phyloP scores from a whole-genome alignment of 192 early-diverging fungal species.

The Coemansia sp. region DNA sequence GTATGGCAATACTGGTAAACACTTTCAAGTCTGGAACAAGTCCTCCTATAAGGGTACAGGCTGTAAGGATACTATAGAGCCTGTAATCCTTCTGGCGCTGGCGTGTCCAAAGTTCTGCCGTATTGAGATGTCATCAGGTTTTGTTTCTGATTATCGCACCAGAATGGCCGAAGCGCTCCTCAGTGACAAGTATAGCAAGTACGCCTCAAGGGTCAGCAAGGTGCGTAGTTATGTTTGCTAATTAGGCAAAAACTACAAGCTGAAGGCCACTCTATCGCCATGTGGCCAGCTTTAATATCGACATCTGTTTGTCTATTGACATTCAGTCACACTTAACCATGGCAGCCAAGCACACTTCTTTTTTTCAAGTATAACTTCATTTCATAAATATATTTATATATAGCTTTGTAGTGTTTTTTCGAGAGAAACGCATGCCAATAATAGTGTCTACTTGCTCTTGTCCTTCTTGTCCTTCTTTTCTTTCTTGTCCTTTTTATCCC shows the following conservation, averaged over 20 bases:
- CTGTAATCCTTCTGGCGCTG: not conserved
- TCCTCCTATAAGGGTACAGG: not conserved
- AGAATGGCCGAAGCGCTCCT: not conserved
- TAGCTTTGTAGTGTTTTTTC: too few species aligned
- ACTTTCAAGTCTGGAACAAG: not conserved
- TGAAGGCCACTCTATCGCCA: not conserved
- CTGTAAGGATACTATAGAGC: not conserved
- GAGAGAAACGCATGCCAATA: too few species aligned
- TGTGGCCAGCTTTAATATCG: not conserved
- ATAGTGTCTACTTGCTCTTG: conserved; percentile 9
- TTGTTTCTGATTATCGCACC: not conserved
- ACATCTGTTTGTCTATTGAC: not conserved
- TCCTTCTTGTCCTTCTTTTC: conserved; percentile 25
- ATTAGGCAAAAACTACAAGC: not conserved
- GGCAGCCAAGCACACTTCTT: not conserved
- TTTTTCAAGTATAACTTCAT: not conserved
- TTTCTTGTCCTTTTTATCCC: conserved; percentile 56
- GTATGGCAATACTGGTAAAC: not conserved
- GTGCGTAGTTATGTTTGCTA: not conserved
- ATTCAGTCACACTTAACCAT: not conserved
- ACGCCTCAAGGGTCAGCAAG: not conserved
- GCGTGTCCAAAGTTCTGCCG: not conserved
- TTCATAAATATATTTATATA: not conserved
- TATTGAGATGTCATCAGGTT: not conserved
- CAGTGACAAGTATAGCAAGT: not conserved